These are phyloP conservation scores for Rostrohypoxylon terebratum DNA, from an alignment of 495 filamentous ascomycete genomes.

Conservation along the genomic window DNA sequence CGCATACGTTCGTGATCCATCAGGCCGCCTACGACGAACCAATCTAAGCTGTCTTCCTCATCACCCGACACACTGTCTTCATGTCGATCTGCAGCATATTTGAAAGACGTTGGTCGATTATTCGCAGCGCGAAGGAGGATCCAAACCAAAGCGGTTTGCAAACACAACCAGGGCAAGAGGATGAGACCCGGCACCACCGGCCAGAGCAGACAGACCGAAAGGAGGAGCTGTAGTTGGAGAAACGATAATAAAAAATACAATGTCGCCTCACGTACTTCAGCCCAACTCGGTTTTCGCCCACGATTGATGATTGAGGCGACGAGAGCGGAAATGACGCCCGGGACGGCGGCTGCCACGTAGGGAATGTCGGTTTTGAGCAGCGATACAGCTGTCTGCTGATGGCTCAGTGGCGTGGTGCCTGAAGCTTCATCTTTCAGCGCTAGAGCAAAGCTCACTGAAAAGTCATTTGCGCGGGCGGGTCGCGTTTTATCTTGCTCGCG, in stretches of 20 bases:
- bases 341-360: conserved; percentile 41
- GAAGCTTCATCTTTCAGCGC: conserved; percentile 52
- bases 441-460: conserved; percentile 28
- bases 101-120: conserved; percentile 5
- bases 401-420: conserved; percentile 50
- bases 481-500: conserved; percentile 6
- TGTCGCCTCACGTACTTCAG: conserved; percentile 38
- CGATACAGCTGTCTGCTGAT: conserved; percentile 40
- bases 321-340: conserved; percentile 41
- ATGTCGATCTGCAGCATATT: conserved; percentile 34
- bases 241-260: conserved; percentile 42
- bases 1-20: conserved; percentile 31
- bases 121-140: conserved; percentile 21
- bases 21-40: conserved; percentile 54
- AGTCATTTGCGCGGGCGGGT: background rate
- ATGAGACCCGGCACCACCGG: conserved; percentile 47
- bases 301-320: conserved; percentile 8
- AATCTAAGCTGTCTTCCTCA: conserved; percentile 50
- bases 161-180: conserved; percentile 44
- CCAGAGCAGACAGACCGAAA: conserved; percentile 47
- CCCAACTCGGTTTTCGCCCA: conserved; percentile 33
- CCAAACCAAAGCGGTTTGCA: conserved; percentile 39
- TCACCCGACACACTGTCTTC: conserved; percentile 41
- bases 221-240: conserved; percentile 48
- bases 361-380: conserved; percentile 45